Conservation (phyloP, 2,329 filamentous ascomycete genomes). For the Thelonectria discophora region DNA sequence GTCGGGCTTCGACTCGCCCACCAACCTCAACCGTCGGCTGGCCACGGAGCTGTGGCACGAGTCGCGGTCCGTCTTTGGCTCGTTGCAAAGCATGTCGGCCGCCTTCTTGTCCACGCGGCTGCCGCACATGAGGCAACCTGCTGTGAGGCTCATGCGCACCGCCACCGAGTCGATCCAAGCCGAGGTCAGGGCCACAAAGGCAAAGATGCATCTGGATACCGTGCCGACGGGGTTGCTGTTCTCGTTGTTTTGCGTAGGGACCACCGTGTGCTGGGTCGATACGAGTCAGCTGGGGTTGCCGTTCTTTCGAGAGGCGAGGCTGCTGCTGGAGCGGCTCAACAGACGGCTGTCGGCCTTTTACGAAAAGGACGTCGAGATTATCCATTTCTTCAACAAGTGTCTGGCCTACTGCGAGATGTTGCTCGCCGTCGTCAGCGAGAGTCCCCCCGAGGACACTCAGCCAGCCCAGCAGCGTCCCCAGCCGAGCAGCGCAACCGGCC, state of each 20-base stretch:
- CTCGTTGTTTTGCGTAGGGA: constrained; percentile 52
- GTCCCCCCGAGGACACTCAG: constrained; percentile 14
- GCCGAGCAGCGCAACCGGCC: constrained; percentile 1
- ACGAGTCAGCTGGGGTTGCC: constrained; percentile 45
- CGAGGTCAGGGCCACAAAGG: constrained; percentile 44
- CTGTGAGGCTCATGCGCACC: constrained; percentile 45
- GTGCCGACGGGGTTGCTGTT: constrained; percentile 49
- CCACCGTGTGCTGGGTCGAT: constrained; percentile 53
- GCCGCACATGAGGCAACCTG: constrained; percentile 49
- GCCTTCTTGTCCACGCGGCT: constrained; percentile 47
- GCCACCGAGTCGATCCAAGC: constrained; percentile 48
- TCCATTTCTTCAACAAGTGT: constrained; percentile 51
- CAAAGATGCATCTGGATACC: constrained; percentile 25
- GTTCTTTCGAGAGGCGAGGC: constrained; percentile 45
- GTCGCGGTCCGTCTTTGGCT: constrained; percentile 50
- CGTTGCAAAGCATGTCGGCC: constrained; percentile 54
- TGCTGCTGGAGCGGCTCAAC: constrained; percentile 41
- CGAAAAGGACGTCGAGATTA: constrained; percentile 40
- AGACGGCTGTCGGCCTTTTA: constrained; percentile 26
- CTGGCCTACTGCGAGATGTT: constrained; percentile 54
- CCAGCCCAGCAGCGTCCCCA: not conserved
- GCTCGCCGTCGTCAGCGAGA: constrained; percentile 49
- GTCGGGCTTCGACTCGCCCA: constrained; percentile 52
- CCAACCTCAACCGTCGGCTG: constrained; percentile 51
- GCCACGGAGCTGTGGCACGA: constrained; percentile 49